These are phyloP conservation scores for Xylaria sp. DNA, from an alignment of 2,329 filamentous ascomycete genomes.

Conservation along the genomic window DNA sequence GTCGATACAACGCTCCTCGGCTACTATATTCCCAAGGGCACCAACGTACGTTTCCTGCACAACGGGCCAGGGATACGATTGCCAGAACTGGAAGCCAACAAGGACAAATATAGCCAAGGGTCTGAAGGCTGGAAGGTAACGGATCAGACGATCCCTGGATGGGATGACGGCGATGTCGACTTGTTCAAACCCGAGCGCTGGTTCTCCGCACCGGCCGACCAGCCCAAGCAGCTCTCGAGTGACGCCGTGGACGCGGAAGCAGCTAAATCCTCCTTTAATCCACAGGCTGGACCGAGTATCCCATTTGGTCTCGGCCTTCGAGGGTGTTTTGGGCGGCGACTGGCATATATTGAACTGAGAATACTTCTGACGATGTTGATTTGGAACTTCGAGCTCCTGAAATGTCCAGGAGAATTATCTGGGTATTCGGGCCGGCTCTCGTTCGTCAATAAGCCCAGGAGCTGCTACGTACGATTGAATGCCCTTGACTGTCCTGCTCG, in stretches of 20 bases:
- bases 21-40: slow-evolving; percentile 38
- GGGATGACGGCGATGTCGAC: slow-evolving; percentile 20
- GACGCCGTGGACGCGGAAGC: background rate
- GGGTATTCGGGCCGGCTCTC: slow-evolving; percentile 1
- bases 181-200: slow-evolving; percentile 33
- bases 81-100: slow-evolving; percentile 16
- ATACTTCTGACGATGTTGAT: slow-evolving; percentile 14
- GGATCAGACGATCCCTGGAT: background rate
- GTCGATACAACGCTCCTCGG: slow-evolving; percentile 39
- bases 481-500: background rate
- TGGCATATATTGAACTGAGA: slow-evolving; percentile 8
- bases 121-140: background rate
- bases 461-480: background rate
- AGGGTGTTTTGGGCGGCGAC: slow-evolving; percentile 15
- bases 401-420: background rate
- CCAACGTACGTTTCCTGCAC: slow-evolving; percentile 30
- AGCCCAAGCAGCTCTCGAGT: background rate
- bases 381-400: slow-evolving; percentile 18
- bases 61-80: slow-evolving; percentile 24
- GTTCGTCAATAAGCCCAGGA: background rate
- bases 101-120: slow-evolving; percentile 6
- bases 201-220: slow-evolving; percentile 3
- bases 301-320: slow-evolving; percentile 23
- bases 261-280: slow-evolving; percentile 16
- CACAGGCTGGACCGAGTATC: slow-evolving; percentile 19